Base-by-base conservation (phyloP, 495 filamentous ascomycete species). In the Xylaria curta region DNA sequence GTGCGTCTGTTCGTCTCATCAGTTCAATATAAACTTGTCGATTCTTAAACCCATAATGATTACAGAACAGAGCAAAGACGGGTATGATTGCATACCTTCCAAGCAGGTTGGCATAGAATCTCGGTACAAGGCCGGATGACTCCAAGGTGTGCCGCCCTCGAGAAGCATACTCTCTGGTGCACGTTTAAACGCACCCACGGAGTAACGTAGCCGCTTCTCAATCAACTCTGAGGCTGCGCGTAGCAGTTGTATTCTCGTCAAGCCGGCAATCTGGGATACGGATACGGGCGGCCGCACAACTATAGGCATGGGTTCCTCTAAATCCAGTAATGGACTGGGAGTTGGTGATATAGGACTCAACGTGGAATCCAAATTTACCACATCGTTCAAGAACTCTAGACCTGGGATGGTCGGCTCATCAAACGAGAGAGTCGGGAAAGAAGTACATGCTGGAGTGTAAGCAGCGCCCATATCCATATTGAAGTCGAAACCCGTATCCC, bases 81-180 rank as follows among this genome's bases (percentile, higher is more conserved):
- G 13, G 53, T 21, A 10, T 56, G 56, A 44, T 53, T 31, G 15
- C 28, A 47, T 78, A 85, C 86, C 86, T 78, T 88, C 82, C 74
- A 89, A 81, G 4, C 70, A 78, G 24, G 73, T 71, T 0, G 87
- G 87, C 85, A 88, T 87, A 8, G 75, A 62, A 19, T 81, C 78
- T 49, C 78, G 74, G 68, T 88, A 88, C 0, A 89, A 76, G 17
- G 79, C 74, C 1, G 76, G 80, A 72, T 89, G 86, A 67, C 80
- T 81, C 86, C 86, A 89, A 0, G 82, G 82, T 0, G 83, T 87
- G 64, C 80, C 78, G 53, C 81, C 85, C 73, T 86, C 79, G 3
- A 78, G 67, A 1, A 87, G 84, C 83, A 88, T 85, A 72, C 78
- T 85, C 38, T 74, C 78, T 0, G 86, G 84, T 13, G 83, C 78